Percentiles rank a stretch among this genome's conserved stretches.
Evolutionary conservation across 768 basidiomycete species (phyloP).

Genomic region (Lentinus tigrinus): DNA sequence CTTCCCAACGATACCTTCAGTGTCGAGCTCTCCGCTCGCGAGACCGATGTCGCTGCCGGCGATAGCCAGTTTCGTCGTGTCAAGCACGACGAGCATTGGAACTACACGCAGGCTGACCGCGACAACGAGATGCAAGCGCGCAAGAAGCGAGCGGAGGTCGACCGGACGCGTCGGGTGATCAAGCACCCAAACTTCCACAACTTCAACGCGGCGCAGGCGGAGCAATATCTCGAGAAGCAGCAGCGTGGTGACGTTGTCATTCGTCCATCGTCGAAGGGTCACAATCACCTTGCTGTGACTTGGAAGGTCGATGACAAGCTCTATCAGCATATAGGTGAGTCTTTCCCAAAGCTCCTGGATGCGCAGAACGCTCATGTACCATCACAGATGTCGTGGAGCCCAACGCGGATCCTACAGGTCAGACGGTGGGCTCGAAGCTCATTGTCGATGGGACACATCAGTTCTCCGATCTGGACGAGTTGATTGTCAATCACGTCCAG

Average conservation of each 20-base stretch:
- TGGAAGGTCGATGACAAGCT: slow-evolving; percentile 98
- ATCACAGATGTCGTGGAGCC: slow-evolving; percentile 76
- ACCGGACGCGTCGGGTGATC: slow-evolving; percentile 80
- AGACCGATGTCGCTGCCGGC: slow-evolving; percentile 56
- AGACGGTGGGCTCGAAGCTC: slow-evolving; percentile 60
- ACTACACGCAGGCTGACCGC: slow-evolving; percentile 58
- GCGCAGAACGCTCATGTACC: background rate
- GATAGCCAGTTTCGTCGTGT: slow-evolving; percentile 64
- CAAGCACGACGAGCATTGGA: slow-evolving; percentile 62
- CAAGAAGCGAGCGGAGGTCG: slow-evolving; percentile 83
- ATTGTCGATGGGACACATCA: slow-evolving; percentile 75
- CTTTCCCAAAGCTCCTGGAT: background rate
- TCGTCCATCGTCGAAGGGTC: slow-evolving; percentile 91
- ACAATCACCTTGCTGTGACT: slow-evolving; percentile 91
- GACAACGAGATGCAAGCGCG: slow-evolving; percentile 73
- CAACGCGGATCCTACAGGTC: slow-evolving; percentile 72
- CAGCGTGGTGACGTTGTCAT: slow-evolving; percentile 96
- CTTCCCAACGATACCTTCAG: slow-evolving; percentile 59
- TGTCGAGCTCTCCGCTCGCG: slow-evolving; percentile 75
- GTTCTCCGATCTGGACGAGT: slow-evolving; percentile 93
- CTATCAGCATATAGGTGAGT: slow-evolving; percentile 92
- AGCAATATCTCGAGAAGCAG: slow-evolving; percentile 83
- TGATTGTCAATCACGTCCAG: slow-evolving; percentile 96
- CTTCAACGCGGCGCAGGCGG: slow-evolving; percentile 87
- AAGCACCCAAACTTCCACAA: slow-evolving; percentile 99